A percentile compares a stretch with the other conserved stretches of the same genome.
Conservation (phyloP, 2,329 filamentous ascomycete genomes). For the Sporothrix curviconia region DNA sequence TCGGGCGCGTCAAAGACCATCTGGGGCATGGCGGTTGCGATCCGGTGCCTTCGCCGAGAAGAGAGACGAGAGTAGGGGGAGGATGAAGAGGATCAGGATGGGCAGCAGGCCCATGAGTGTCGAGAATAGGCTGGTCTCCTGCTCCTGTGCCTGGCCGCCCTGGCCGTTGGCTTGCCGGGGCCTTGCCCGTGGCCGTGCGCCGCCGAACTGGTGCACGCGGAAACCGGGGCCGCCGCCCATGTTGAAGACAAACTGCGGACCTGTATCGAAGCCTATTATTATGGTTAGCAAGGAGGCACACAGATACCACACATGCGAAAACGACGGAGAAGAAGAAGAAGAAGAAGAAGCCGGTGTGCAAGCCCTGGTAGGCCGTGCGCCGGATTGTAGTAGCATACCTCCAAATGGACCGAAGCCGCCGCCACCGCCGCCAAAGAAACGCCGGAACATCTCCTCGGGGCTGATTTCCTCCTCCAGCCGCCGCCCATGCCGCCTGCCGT, state of each 20-base stretch:
- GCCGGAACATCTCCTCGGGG: constrained; percentile 92
- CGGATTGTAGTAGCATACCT: constrained; percentile 22
- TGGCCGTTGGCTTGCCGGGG: constrained; percentile 43
- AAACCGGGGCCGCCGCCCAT: constrained; percentile 86
- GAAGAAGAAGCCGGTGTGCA: not conserved
- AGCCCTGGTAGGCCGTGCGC: too few relatives aligned
- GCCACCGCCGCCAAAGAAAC: constrained; percentile 85
- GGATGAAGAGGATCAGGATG: constrained; percentile 80
- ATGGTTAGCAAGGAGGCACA: not conserved
- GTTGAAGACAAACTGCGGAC: constrained; percentile 91
- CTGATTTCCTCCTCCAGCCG: constrained; percentile 88
- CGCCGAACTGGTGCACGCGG: constrained; percentile 92
- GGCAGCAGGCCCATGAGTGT: constrained; percentile 73
- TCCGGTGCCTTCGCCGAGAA: constrained; percentile 52
- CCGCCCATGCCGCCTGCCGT: constrained; percentile 41
- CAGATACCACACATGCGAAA: too few relatives aligned
- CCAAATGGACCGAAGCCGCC: constrained; percentile 41
- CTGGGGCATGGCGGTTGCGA: constrained; percentile 53
- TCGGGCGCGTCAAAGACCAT: constrained; percentile 69
- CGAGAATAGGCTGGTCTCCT: constrained; percentile 45
- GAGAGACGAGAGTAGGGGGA: constrained; percentile 74
- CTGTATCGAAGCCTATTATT: constrained; percentile 57
- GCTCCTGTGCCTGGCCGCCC: constrained; percentile 32
- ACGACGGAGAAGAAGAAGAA: not conserved
- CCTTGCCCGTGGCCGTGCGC: constrained; percentile 66